Percentiles rank a stretch among this genome's conserved stretches.
Conservation (phyloP, 331 rosid species). For the Erythrophleum ivorense region DNA sequence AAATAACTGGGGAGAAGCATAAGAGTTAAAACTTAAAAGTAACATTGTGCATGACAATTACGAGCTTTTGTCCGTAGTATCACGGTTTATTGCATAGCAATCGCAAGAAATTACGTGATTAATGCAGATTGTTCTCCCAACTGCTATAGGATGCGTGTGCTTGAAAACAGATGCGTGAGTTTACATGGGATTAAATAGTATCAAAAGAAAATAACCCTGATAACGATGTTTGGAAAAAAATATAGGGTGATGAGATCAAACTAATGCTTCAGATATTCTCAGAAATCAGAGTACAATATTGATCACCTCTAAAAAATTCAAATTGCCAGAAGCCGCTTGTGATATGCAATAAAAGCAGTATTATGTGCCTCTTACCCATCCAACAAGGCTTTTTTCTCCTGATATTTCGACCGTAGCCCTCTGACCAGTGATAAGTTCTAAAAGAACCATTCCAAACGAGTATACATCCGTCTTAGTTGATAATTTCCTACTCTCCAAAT, state of each 20-base stretch:
- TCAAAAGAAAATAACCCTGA: not conserved
- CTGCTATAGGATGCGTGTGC: not conserved
- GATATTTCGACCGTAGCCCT: slow-evolving; percentile 36
- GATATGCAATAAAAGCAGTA: not conserved
- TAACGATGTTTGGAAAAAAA: not conserved
- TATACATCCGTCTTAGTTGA: slow-evolving; percentile 51
- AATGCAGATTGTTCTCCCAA: not conserved
- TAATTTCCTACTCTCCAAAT: slow-evolving; percentile 39
- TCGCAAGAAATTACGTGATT: not conserved
- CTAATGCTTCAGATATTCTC: slow-evolving; percentile 17
- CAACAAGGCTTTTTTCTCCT: slow-evolving; percentile 46
- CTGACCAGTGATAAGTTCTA: slow-evolving; percentile 55
- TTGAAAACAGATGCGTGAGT: slow-evolving; percentile 1
- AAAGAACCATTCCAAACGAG: slow-evolving; percentile 54
- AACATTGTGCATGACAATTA: not conserved
- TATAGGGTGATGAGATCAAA: not conserved
- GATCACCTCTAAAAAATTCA: slow-evolving; percentile 8
- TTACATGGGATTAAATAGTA: not conserved
- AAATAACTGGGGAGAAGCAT: not conserved
- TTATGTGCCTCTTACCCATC: slow-evolving; percentile 49
- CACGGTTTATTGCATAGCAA: not conserved
- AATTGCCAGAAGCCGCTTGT: not conserved
- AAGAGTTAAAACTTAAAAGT: not conserved
- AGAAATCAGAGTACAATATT: not conserved
- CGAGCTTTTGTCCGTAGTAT: not conserved